Evolutionary conservation across 163 green algal species (phyloP), one percentile per base, ranked within the genome.

Genomic region (Chlorella variabilis): DNA sequence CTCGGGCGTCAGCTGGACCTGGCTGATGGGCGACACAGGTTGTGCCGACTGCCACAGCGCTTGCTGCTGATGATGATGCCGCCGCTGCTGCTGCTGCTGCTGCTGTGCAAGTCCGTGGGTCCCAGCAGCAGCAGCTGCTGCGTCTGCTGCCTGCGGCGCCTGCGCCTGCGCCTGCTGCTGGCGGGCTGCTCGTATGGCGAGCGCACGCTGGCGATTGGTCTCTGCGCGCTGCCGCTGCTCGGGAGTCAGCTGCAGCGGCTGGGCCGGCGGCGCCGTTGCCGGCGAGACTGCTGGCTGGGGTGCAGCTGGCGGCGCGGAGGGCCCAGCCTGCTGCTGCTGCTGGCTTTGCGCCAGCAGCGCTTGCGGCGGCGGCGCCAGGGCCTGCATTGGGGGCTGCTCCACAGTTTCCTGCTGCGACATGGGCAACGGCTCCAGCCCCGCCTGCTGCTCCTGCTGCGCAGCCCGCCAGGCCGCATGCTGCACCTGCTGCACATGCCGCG

Each of bases 201-300:
- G 56, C 33, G 75, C 75, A 9, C 31, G 33, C 56, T 81, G 75
- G 31, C 75, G 42, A 20, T 81, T 81, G 2, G 45, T 45, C 45
- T 81, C 75, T 13, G 45, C 21, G 21, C 54, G 33, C 31, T 73
- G 33, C 31, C 51, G 74, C 42, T 71, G 74, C 74, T 71, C 75
- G 0, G 54, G 75, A 21, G 75, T 81, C 45, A 73, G 42, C 75
- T 73, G 54, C 33, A 51, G 42, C 2, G 42, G n/a, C 42, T 27
- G 36, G 5, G 31, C 3, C 63, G 33, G 38, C 18, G 63, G 63
- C 59, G 11, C 13, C 4, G 2, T 27, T 0, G 18, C 38, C 3
- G 45, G 45, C 45, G 45, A 54, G 45, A 25, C 21, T 20, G 65
- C 38, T 34, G 23, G 18, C 27, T 5, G n/a, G n/a, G n/a, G n/a